Percentiles rank a stretch among this genome's conserved stretches.
Conservation (phyloP, 2,329 filamentous ascomycete genomes). For the Bipolaris victoriae region DNA sequence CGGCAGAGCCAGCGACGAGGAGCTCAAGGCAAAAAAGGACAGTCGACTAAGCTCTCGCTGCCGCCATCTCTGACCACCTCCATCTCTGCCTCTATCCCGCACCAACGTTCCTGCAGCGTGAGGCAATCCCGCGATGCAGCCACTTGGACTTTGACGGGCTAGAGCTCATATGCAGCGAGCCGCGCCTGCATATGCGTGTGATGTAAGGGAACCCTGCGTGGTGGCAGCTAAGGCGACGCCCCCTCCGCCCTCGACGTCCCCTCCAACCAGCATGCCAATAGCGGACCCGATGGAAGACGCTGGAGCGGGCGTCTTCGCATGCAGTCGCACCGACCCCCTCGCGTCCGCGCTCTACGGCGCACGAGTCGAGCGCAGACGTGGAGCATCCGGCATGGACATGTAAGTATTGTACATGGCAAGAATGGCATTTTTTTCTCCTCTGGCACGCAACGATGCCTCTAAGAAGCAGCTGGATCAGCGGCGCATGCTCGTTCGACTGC, state of each 20-base stretch:
- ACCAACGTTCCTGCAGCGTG: conserved; percentile 48
- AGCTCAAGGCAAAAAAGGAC: neutral
- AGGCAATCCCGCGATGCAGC: conserved; percentile 44
- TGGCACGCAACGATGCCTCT: conserved; percentile 1
- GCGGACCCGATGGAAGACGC: conserved; percentile 27
- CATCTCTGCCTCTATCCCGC: conserved; percentile 12
- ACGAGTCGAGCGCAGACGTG: conserved; percentile 4
- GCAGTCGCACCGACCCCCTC: conserved; percentile 29
- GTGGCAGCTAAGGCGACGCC: conserved; percentile 26
- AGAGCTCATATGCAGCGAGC: conserved; percentile 42
- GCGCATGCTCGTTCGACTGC: conserved; percentile 32
- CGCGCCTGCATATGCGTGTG: conserved; percentile 49
- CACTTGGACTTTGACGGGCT: conserved; percentile 33
- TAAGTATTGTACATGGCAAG: neutral
- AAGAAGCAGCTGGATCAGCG: conserved; percentile 20
- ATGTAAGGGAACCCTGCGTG: conserved; percentile 40
- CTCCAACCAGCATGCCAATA: conserved; percentile 27
- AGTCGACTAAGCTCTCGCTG: neutral
- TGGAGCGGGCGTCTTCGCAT: conserved; percentile 18
- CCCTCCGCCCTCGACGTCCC: conserved; percentile 5
- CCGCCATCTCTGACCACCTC: neutral
- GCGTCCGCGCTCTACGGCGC: conserved; percentile 11
- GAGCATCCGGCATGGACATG: neutral
- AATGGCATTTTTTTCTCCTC: too few species aligned
- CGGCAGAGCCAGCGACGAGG: neutral